phyloP scores from a whole-genome alignment of 345 rosid species.

The Pistacia vera region DNA sequence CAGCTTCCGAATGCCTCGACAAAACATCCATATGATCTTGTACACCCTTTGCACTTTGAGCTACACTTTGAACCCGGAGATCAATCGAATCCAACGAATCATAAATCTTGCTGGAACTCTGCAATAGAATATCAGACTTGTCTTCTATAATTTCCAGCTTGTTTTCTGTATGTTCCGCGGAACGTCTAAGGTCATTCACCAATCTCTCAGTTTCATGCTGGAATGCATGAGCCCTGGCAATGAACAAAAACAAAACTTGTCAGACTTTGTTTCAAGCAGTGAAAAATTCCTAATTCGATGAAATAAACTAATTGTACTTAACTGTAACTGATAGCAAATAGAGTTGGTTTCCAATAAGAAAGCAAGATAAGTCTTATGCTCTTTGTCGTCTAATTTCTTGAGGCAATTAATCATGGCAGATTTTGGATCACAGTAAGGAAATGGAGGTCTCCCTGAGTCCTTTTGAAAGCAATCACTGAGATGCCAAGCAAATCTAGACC shows the following conservation, averaged over 20 bases:
- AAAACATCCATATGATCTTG: no score
- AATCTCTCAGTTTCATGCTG: conserved; percentile 74
- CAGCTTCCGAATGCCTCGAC: no score
- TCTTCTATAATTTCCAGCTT: conserved; percentile 46
- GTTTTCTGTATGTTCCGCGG: conserved; percentile 60
- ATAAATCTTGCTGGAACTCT: conserved; percentile 52
- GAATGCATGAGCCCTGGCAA: conserved; percentile 59
- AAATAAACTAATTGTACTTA: conserved; percentile 14
- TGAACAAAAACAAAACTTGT: not conserved
- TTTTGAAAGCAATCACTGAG: conserved; percentile 77
- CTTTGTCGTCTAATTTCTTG: conserved; percentile 52
- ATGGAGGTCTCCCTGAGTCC: conserved; percentile 59
- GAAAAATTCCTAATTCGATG: not conserved
- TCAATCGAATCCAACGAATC: conserved; percentile 42
- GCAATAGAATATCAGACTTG: conserved; percentile 46
- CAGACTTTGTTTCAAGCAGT: not conserved
- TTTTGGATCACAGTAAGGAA: conserved; percentile 52
- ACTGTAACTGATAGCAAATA: conserved; percentile 90
- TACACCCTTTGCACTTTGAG: no score
- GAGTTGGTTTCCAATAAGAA: conserved; percentile 75
- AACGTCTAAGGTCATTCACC: conserved; percentile 64
- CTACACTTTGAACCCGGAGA: no score
- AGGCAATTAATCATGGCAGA: conserved; percentile 60
- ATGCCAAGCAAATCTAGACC: conserved; percentile 84
- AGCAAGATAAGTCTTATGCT: conserved; percentile 60